Conservation (phyloP, 176 grass and related monocot species). For the Melocanna baccifera region DNA sequence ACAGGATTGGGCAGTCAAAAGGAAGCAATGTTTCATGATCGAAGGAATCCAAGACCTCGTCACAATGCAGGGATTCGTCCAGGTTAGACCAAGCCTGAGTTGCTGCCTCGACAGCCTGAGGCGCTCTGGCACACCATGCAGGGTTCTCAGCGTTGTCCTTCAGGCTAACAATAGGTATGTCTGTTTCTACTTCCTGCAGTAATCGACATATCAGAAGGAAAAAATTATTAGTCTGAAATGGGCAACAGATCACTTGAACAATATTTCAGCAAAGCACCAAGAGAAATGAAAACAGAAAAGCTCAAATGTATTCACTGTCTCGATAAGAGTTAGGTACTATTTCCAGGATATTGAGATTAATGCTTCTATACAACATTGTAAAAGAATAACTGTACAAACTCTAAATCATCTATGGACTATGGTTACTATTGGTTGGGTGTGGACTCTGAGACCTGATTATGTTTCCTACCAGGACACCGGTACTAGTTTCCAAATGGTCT, state of each 20-base stretch:
- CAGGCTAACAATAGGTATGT: conserved; percentile 31
- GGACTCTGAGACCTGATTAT: neutral
- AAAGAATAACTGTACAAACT: neutral
- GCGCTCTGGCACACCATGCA: conserved; percentile 45
- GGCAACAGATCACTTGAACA: neutral
- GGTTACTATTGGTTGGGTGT: neutral
- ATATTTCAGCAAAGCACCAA: neutral
- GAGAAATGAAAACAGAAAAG: neutral
- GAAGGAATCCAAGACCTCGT: conserved; percentile 58
- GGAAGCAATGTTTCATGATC: conserved; percentile 28
- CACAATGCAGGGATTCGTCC: conserved; percentile 52
- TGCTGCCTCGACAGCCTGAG: conserved; percentile 32
- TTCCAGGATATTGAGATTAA: neutral
- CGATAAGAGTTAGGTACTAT: neutral
- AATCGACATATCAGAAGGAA: neutral
- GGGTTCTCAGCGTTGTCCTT: conserved; percentile 39
- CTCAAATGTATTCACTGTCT: neutral
- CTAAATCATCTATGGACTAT: neutral
- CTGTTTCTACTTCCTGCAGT: conserved; percentile 15
- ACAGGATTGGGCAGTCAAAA: conserved; percentile 40
- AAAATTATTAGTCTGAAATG: neutral
- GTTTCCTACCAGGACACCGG: neutral
- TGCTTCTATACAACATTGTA: neutral
- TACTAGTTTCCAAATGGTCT: neutral
- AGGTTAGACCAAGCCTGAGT: conserved; percentile 20